Percentiles rank a stretch among this genome's conserved stretches.
Conservation (phyloP, 129 eudicot genomes). For the Flaveria ramosissima region DNA sequence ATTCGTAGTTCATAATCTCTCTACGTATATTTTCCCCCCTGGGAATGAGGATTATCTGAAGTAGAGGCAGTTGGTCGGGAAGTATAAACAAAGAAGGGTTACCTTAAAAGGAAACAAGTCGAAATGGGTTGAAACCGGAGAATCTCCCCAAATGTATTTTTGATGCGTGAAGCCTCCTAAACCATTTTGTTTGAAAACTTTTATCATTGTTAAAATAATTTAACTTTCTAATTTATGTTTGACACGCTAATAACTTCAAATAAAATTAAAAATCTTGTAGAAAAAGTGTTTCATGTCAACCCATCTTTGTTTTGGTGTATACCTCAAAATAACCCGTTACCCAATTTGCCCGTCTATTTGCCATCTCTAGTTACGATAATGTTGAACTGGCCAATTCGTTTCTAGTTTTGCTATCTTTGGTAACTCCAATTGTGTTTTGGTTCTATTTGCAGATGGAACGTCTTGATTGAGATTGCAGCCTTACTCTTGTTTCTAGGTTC, state of each 20-base stretch:
- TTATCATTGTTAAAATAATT: background rate
- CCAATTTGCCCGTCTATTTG: background rate
- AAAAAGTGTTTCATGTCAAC: background rate
- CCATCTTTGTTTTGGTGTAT: background rate
- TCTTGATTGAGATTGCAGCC: constrained; percentile 46
- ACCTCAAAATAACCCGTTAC: background rate
- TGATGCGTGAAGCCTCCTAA: background rate
- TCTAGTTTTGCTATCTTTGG: background rate
- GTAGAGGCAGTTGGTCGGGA: background rate
- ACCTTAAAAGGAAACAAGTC: background rate
- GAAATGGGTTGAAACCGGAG: background rate
- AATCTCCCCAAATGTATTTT: background rate
- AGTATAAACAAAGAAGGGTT: background rate
- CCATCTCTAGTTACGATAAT: background rate
- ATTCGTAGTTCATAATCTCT: background rate
- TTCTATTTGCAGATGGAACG: constrained; percentile 61
- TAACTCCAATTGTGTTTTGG: background rate
- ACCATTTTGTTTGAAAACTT: background rate
- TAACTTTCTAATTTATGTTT: background rate
- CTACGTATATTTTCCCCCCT: background rate
- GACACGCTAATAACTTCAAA: background rate
- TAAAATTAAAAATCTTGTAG: background rate
- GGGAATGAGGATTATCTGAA: background rate
- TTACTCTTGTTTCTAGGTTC: background rate
- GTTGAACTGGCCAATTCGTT: background rate